Conservation (phyloP, 2,329 filamentous ascomycete genomes). For the Fusarium sarcochroum region DNA sequence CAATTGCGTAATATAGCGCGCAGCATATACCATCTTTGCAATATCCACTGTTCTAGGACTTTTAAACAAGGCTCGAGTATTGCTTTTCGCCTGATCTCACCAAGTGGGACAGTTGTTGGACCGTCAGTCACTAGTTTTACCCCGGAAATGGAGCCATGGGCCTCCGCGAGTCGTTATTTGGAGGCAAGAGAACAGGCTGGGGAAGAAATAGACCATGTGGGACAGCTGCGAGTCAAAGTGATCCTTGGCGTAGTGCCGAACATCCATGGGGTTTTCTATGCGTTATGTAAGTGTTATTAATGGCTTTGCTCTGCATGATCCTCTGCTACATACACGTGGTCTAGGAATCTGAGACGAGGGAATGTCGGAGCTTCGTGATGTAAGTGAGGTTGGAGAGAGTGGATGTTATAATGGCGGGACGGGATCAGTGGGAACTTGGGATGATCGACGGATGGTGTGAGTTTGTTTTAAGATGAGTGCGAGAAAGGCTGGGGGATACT, state of each 20-base stretch:
- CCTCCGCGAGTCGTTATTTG: neutral
- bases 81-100: neutral
- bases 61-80: neutral
- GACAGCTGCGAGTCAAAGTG: conserved; percentile 9
- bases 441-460: conserved; percentile 12
- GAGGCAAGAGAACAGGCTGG: conserved; percentile 4
- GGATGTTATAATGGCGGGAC: conserved; percentile 8
- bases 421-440: conserved; percentile 13
- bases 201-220: conserved; percentile 26
- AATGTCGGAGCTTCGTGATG: conserved; percentile 1
- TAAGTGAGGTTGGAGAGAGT: conserved; percentile 9
- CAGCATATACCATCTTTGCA: conserved; percentile 25
- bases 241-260: conserved; percentile 35
- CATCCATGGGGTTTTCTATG: conserved; percentile 16
- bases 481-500: conserved; percentile 6
- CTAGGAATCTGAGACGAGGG: neutral
- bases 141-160: conserved; percentile 15
- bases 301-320: neutral
- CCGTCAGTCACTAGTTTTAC: conserved; percentile 10
- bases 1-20: conserved; percentile 5
- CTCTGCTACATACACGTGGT: neutral
- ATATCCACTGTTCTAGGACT: neutral
- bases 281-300: conserved; percentile 26
- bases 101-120: neutral
- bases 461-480: conserved; percentile 9